These are phyloP conservation scores for Ballota nigra DNA, from an alignment of 257 asterid genomes.

Conservation along the genomic window DNA sequence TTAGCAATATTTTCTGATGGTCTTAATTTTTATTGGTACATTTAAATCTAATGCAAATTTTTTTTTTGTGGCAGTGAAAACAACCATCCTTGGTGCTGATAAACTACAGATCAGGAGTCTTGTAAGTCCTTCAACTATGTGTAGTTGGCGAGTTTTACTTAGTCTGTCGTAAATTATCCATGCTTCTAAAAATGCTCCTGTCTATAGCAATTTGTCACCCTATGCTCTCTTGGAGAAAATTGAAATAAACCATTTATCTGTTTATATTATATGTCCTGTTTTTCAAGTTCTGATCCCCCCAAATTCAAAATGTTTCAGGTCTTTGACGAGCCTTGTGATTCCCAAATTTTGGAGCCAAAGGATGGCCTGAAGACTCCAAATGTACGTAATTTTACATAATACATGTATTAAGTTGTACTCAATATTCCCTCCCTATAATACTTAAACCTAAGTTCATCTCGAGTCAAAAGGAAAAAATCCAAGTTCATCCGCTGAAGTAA, in stretches of 20 bases:
- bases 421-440: background rate
- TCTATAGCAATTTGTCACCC: background rate
- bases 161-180: background rate
- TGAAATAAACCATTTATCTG: too few relatives aligned
- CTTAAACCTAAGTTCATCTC: background rate
- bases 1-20: background rate
- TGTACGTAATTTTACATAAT: conserved; percentile 41
- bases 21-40: background rate
- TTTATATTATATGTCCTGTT: background rate
- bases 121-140: conserved; percentile 46
- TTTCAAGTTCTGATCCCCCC: conserved; percentile 4
- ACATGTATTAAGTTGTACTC: background rate
- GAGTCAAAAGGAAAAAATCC: background rate
- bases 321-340: conserved; percentile 61
- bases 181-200: conserved; percentile 3
- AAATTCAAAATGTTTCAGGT: conserved; percentile 38
- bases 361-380: conserved; percentile 75
- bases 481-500: background rate
- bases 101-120: conserved; percentile 62
- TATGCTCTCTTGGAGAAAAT: conserved; percentile 14
- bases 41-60: conserved; percentile 26
- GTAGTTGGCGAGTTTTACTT: background rate
- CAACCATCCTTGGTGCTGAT: conserved; percentile 50
- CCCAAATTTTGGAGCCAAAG: conserved; percentile 47
- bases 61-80: conserved; percentile 61